Conservation (phyloP, 1,284 basidiomycete genomes). For the Trichosporon ovoides region DNA sequence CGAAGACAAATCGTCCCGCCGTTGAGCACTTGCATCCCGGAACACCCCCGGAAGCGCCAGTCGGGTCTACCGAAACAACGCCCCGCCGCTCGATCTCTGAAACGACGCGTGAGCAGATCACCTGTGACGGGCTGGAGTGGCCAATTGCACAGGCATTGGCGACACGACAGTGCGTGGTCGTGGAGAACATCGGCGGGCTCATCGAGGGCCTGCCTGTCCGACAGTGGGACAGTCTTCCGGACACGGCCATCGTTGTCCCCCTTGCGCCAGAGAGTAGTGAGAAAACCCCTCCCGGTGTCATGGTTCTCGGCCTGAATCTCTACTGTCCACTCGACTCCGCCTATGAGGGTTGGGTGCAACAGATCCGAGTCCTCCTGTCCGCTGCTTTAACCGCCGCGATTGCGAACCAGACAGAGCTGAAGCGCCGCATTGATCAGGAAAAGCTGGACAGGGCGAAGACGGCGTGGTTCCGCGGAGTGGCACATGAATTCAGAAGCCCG, state of each 20-base stretch:
- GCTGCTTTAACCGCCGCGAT: constrained; percentile 36
- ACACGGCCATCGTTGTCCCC: constrained; percentile 13
- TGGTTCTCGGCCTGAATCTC: constrained; percentile 49
- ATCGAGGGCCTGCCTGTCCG: constrained; percentile 38
- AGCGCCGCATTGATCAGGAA: constrained; percentile 39
- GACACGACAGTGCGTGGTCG: constrained; percentile 38
- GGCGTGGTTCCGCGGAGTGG: constrained; percentile 45
- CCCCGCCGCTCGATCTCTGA: neutral
- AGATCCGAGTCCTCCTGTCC: constrained; percentile 36
- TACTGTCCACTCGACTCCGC: constrained; percentile 37
- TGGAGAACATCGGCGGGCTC: constrained; percentile 38
- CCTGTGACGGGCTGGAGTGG: constrained; percentile 23
- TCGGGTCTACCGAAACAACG: neutral
- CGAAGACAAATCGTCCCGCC: neutral
- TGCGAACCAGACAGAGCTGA: constrained; percentile 41
- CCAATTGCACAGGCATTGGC: constrained; percentile 40
- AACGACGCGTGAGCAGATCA: neutral
- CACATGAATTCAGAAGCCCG: constrained; percentile 46
- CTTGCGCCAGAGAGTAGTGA: neutral
- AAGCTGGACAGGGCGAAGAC: constrained; percentile 47
- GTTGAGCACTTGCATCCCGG: neutral
- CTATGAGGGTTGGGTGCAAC: constrained; percentile 41
- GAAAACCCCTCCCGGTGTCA: constrained; percentile 39
- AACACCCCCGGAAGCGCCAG: neutral
- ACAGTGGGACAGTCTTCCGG: constrained; percentile 44